A percentile compares a stretch with the other conserved stretches of the same genome.
phyloP scores from a whole-genome alignment of 2,329 filamentous ascomycete genomes.

The Phialocephala subalpina region DNA sequence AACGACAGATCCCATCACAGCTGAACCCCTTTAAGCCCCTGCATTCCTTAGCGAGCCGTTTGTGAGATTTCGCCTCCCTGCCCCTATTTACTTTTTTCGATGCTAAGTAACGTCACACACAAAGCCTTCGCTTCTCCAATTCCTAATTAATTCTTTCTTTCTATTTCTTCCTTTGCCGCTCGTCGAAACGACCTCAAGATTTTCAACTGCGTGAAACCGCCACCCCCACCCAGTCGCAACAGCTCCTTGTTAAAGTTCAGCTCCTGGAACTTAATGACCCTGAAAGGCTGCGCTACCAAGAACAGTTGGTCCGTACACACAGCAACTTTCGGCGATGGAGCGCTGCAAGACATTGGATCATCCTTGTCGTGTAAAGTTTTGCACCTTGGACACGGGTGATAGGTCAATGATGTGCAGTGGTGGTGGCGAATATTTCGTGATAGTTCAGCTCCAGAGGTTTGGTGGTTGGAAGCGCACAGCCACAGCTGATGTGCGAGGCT shows the following conservation, averaged over 20 bases:
- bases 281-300: too few species aligned
- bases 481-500: constrained; percentile 5
- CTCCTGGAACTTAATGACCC: background rate
- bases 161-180: background rate
- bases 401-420: constrained; percentile 5
- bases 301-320: constrained; percentile 1
- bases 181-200: background rate
- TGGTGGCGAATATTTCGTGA: background rate
- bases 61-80: background rate
- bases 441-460: background rate
- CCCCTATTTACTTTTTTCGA: constrained; percentile 7
- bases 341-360: background rate
- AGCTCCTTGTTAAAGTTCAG: background rate
- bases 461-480: constrained; percentile 7
- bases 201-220: background rate
- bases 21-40: background rate
- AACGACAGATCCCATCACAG: constrained; percentile 30
- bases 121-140: background rate
- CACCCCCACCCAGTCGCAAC: background rate
- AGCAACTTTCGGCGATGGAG: background rate
- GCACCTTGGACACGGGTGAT: background rate
- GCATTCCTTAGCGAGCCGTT: background rate
- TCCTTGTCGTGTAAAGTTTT: constrained; percentile 1
- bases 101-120: background rate
- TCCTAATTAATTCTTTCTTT: background rate